Base-by-base conservation (phyloP, 805 yeast species). In the Helenozyma rhizophorensis region DNA sequence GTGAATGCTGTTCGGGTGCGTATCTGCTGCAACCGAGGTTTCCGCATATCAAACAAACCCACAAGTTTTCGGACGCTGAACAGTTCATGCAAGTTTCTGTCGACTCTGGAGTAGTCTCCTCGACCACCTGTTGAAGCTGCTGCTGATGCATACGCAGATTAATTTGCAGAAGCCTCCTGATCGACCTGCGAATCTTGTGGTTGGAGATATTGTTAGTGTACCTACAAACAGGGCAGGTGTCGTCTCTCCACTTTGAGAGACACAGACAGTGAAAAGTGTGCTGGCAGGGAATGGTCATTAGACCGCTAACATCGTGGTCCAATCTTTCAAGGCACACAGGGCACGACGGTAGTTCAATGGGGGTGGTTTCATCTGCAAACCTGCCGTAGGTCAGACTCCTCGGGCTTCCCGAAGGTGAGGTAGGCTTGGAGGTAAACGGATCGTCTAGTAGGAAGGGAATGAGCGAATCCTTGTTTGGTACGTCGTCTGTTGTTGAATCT, bases 261-360 rank as follows among this genome's bases (percentile, higher is more conserved):
- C 96, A 89, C 45, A 76, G 83, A 45, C 95, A 88, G 55, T 88
- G 96, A 56, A 86, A 88, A 0, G 96, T 85, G 53, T 88, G 97
- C 53, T 86, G 96, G 42, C 96, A 89, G 2, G 93, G 88, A 21
- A 85, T 88, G 0, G 96, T 89, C 5, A 87, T 60, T 9, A 88
- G 64, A 0, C 97, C 97, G 0, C 95, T 78, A 4, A 83, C 65
- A 14, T 74, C 75, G 1, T 88, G 68, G 51, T 88, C 97, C 81
- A 88, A 79, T 39, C 94, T 65, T 48, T 88, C 97, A 12, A 88
- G 62, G 51, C 97, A 88, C 0, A 88, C 96, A 0, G 96, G 96
- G 51, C 97, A 88, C 1, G 93, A 83, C 1, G 97, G 96, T 19
- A 88, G 65, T 53, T 88, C 96, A 6, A 70, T 58, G 4, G 62